Evolutionary conservation across 306 rosid species (phyloP).

Genomic region (Potentilla sterilis): DNA sequence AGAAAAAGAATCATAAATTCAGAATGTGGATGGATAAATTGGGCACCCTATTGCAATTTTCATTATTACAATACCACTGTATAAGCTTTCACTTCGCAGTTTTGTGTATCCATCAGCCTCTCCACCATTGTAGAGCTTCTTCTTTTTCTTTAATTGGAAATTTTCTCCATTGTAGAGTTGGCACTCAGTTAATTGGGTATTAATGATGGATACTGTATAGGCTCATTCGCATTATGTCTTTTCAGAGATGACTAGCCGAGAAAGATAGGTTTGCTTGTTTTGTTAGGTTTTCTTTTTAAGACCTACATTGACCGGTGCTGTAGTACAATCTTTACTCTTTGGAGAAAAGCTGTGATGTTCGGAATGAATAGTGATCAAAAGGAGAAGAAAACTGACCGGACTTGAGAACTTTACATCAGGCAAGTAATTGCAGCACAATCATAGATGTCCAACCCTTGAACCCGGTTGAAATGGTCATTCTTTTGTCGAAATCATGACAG

Average conservation of each 20-base stretch:
- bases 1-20: conserved; percentile 24
- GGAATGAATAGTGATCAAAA: not conserved
- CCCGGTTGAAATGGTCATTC: not conserved
- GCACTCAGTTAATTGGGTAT: not conserved
- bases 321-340: not conserved
- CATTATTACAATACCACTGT: conserved; percentile 6
- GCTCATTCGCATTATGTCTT: not conserved
- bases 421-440: not conserved
- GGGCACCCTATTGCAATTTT: not conserved
- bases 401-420: not conserved
- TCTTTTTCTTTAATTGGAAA: not conserved
- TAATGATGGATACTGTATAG: not conserved
- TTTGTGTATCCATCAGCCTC: not conserved
- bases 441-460: not conserved
- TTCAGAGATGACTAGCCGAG: conserved; percentile 7
- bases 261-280: conserved; percentile 10
- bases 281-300: not conserved
- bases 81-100: conserved; percentile 4
- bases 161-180: not conserved
- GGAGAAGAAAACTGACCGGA: not conserved
- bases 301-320: not conserved
- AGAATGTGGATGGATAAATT: conserved; percentile 26
- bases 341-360: not conserved
- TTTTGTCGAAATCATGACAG: not conserved
- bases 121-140: conserved; percentile 4